phyloP scores from a whole-genome alignment of 805 yeast genomes.

The Debaryomyces tyrocola region DNA sequence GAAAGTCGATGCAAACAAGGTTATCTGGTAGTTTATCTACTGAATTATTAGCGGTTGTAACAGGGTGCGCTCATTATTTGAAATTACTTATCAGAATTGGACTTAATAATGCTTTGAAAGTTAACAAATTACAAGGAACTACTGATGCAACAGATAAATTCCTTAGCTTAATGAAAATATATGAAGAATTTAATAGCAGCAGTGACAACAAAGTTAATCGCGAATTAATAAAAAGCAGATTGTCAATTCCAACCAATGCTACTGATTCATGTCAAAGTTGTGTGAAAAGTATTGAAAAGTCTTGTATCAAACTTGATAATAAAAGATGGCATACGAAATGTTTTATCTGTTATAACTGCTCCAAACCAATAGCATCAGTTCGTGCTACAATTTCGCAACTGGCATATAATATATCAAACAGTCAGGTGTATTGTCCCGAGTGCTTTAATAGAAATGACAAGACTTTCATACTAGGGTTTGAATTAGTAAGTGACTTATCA shows the following conservation, averaged over 20 bases:
- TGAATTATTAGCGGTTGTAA: slow-evolving; percentile 74
- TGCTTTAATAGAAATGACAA: slow-evolving; percentile 57
- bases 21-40: slow-evolving; percentile 53
- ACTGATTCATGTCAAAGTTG: slow-evolving; percentile 79
- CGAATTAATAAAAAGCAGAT: slow-evolving; percentile 14
- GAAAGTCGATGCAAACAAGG: slow-evolving; percentile 52
- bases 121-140: slow-evolving; percentile 57
- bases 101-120: slow-evolving; percentile 69
- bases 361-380: slow-evolving; percentile 19
- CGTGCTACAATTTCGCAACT: slow-evolving; percentile 43
- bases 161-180: slow-evolving; percentile 32
- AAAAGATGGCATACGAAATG: slow-evolving; percentile 84
- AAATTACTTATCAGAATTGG: slow-evolving; percentile 83
- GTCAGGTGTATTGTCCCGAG: slow-evolving; percentile 53
- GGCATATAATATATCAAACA: slow-evolving; percentile 39
- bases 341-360: slow-evolving; percentile 64
- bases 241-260: slow-evolving; percentile 55
- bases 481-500: slow-evolving; percentile 60
- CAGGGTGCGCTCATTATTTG: slow-evolving; percentile 90
- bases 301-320: slow-evolving; percentile 62
- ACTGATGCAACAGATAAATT: slow-evolving; percentile 64
- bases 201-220: slow-evolving; percentile 7
- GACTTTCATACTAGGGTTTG: slow-evolving; percentile 48
- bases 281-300: slow-evolving; percentile 75
- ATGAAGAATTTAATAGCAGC: slow-evolving; percentile 11